Base-by-base conservation (phyloP, 768 basidiomycete species). In the Leccinellum rugosiceps region DNA sequence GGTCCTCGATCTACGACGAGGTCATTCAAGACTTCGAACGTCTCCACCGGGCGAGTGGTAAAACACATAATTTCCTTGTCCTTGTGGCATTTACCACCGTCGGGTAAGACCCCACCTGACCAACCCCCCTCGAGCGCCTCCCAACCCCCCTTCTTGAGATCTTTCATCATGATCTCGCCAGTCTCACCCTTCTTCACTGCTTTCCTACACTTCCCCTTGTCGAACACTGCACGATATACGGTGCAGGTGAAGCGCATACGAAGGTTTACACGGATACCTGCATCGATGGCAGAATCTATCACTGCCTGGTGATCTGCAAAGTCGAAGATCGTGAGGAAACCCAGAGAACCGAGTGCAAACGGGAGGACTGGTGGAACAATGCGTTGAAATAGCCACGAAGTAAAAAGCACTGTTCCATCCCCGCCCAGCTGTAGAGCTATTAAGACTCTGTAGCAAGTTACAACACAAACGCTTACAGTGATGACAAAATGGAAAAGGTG, bases 231-330 rank as follows among this genome's bases (percentile, higher is more conserved):
- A 41, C 97, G 90, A 72, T 96, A 99, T 13, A 99, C 92, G 6
- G 97, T 98, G 73, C 97, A 98, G 8, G 96, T 98, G 73, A 99
- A 99, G 28, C 97, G 87, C 97, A 99, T 99, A 50, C 97, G 89
- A 14, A 99, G 79, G 71, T 99, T 99, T 55, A 98, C 95, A 9
- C 95, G 88, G 61, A 99, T 96, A 30, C 97, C 97, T 11, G 86
- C 83, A 66, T 98, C 94, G 57, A 98, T 85, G 41, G 84, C 87
- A 67, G 85, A 85, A 75, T 94, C 86, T 84, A 99, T 85, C 58
- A 95, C 88, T 9, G 84, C 72, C 68, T 86, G 80, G 76, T 96
- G 84, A 74, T 97, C 84, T 56, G 84, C 79, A 71, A 98, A 94
- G 77, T 98, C 87, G 68, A 98, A 98, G 70, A 94, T 97, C 44